Base-by-base conservation (phyloP, 2,329 filamentous ascomycete species). In the Aureobasidium subglaciale region DNA sequence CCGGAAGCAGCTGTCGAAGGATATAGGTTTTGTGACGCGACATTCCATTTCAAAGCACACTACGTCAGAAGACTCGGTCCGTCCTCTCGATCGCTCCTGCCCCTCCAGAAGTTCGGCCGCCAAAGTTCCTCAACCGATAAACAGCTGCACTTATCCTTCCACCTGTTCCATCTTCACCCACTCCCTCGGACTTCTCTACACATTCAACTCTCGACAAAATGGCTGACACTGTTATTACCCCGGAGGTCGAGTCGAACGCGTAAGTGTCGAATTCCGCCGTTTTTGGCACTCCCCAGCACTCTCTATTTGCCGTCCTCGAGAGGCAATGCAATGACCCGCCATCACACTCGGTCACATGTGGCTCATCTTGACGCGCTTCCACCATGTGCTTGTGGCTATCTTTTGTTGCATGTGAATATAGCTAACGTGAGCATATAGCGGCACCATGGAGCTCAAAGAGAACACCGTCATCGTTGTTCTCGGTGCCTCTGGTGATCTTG, bases 391-490 rank as follows among this genome's bases (percentile, higher is more conserved):
- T 48, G 35, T 40, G 13, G 13, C 10, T 29, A 5, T 43, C 35
- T 45, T n/a, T 18, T 16, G 10, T 48, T 5, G 25, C 18, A n/a
- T 35, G 13, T 24, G 8, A 32, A 6, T 18, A 52, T n/a, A 41
- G 38, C 45, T 54, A 27, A 54, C n/a, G 16, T 22, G 18, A 34
- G n/a, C 4, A 11, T 18, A 46, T 29, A 46, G 63, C 72, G 95
- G 90, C 70, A 85, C 83, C 68, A 81, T 95, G 75, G 93, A 99
- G 83, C 86, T 99, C 70, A 99, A 96, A 81, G 90, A 97, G 70
- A 95, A 99, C 81, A 99, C 93, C 63, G 83, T 91, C 70, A 95
- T 99, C 68, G 83, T 99, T 67, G 93, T 99, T 67, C 85, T 99
- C 64, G 93, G 93, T 68, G 93, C 93, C 63, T 99, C 93, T 53